A percentile compares a stretch with the other conserved stretches of the same genome.
phyloP scores from a whole-genome alignment of 768 basidiomycete species.

The Russula brevipes region DNA sequence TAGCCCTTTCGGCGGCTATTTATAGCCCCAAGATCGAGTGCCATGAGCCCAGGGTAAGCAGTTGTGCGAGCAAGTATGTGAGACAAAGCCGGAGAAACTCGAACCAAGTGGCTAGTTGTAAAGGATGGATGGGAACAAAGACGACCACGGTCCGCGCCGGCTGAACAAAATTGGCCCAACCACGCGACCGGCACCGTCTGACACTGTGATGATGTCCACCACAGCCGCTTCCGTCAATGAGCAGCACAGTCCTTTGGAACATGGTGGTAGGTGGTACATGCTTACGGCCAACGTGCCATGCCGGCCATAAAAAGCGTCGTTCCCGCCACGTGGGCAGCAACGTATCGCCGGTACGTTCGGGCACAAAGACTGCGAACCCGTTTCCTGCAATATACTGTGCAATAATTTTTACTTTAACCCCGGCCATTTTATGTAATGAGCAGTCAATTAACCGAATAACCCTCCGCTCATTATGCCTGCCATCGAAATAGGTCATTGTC shows the following conservation, averaged over 20 bases:
- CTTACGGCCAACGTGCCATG: background rate
- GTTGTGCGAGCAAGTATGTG: conserved; percentile 2
- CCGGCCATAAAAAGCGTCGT: conserved; percentile 1
- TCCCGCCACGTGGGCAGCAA: conserved; percentile 7
- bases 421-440: too few species aligned
- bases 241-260: background rate
- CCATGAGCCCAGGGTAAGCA: background rate
- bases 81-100: conserved; percentile 3
- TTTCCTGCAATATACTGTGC: background rate
- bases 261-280: conserved; percentile 3
- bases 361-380: background rate
- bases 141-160: conserved; percentile 9
- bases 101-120: conserved; percentile 3
- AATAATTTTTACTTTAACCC: background rate
- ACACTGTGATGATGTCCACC: conserved; percentile 18
- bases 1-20: background rate
- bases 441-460: too few species aligned
- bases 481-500: too few species aligned
- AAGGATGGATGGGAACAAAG: conserved; percentile 17
- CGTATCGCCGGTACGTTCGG: conserved; percentile 8
- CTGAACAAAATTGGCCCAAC: background rate
- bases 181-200: conserved; percentile 6
- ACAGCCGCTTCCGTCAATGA: background rate
- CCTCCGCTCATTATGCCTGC: background rate
- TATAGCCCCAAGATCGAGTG: conserved; percentile 2